Base-by-base conservation (phyloP, 2,329 filamentous ascomycete species). In the Colletotrichum siamense region DNA sequence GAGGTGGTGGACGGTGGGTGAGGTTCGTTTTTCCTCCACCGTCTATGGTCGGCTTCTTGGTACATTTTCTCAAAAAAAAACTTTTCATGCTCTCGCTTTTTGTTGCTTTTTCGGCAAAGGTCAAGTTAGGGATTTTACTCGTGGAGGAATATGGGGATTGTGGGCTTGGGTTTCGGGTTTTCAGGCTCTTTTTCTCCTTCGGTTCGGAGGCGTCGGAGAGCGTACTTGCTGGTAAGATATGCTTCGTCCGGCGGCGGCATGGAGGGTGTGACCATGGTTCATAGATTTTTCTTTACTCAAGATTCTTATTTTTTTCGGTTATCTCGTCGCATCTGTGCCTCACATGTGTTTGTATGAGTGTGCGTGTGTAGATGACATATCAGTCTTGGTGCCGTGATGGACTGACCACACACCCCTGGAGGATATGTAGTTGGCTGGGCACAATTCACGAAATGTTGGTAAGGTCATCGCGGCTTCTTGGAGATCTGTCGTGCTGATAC, bases 141-240 rank as follows among this genome's bases (percentile, higher is more conserved):
- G 16, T 62, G 59, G 59, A 62, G 36, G 63, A 49, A 28, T 22
- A 30, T 49, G 36, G 63, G 44, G 22, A 36, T 64, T 26, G 36
- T 10, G 10, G 13, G 28, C 15, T 24, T 34, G 22, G 62, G n/a
- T 26, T 22, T 62, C 12, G 26, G 28, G 5, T 22, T 44, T 64
- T 44, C 9, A 12, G 18, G 32, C n/a, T 26, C 26, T 34, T 22
- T 64, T 59, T 22, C 36, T 49, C 49, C 34, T 62, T 59, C 63
- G 36, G 44, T 64, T 69, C 26, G 34, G 62, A 64, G 70, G 64
- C 70, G 70, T 76, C 73, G 70, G 59, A 76, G 73, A 76, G 73
- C 73, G 73, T 73, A 73, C 70, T 73, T 73, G 64, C 73, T 73
- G 73, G 64, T 69, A 44, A 73, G 69, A 73, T 73, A 73, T 76